Percentiles rank a stretch among this genome's conserved stretches.
Evolutionary conservation across 306 rosid species (phyloP).

Genomic region (Mimosa pudica): DNA sequence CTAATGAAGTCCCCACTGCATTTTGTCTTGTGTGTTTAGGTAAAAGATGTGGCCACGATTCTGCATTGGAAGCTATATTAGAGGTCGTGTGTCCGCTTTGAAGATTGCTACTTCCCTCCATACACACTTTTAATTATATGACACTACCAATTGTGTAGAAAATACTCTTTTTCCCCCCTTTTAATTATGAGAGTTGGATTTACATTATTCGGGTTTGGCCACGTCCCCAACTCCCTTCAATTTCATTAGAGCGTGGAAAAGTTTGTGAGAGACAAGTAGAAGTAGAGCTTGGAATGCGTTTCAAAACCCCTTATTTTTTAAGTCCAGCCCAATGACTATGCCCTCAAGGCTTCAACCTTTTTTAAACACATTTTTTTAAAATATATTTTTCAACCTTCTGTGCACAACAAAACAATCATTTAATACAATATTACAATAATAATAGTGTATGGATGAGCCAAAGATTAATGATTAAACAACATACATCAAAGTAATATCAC

Average conservation of each 20-base stretch:
- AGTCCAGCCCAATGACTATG: too few species aligned
- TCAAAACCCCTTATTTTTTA: too few species aligned
- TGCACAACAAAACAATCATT: too few species aligned
- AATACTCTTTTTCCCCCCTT: slow-evolving; percentile 19
- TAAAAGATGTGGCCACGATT: slow-evolving; percentile 95
- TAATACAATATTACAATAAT: too few species aligned
- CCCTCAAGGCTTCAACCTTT: too few species aligned
- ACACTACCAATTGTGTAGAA: slow-evolving; percentile 45
- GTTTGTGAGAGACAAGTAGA: not conserved
- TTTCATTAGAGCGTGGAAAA: not conserved
- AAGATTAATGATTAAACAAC: too few species aligned
- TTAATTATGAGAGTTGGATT: slow-evolving; percentile 9
- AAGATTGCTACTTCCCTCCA: slow-evolving; percentile 50
- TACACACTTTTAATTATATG: slow-evolving; percentile 24
- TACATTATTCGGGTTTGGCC: slow-evolving; percentile 9
- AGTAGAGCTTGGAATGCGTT: too few species aligned
- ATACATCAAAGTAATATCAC: too few species aligned
- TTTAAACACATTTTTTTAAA: too few species aligned
- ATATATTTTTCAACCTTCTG: too few species aligned
- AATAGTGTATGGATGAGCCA: too few species aligned
- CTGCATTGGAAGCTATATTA: slow-evolving; percentile 98
- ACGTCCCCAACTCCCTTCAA: not conserved
- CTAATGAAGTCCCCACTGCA: slow-evolving; percentile 45
- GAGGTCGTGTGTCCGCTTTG: slow-evolving; percentile 66
- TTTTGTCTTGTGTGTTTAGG: slow-evolving; percentile 66